These are phyloP conservation scores for Cyberlindnera sargentensis DNA, from an alignment of 805 yeast genomes.

Conservation along the genomic window DNA sequence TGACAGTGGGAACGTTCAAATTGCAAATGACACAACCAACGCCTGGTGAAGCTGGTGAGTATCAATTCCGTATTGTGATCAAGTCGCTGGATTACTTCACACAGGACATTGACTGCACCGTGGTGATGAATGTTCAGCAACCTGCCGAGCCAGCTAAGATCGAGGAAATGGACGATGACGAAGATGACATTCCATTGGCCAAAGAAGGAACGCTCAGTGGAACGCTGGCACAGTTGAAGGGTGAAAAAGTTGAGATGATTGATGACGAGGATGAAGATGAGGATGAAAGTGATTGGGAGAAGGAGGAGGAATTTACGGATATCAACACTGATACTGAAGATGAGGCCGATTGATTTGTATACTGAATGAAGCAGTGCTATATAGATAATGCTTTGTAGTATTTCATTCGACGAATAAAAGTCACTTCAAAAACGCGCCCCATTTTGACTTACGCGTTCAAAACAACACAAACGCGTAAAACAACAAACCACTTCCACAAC, in stretches of 20 bases:
- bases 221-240: constrained; percentile 63
- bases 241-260: constrained; percentile 43
- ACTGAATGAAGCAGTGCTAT: too few species aligned
- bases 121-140: constrained; percentile 61
- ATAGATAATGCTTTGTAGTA: too few species aligned
- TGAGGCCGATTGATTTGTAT: constrained; percentile 31
- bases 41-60: constrained; percentile 63
- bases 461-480: too few species aligned
- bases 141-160: constrained; percentile 33
- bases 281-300: constrained; percentile 39
- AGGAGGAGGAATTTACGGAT: constrained; percentile 39
- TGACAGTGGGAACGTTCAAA: constrained; percentile 65
- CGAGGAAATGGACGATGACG: constrained; percentile 40
- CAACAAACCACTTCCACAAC: too few species aligned
- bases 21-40: constrained; percentile 69
- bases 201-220: constrained; percentile 74
- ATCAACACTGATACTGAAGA: constrained; percentile 61
- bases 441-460: too few species aligned
- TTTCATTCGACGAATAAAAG: too few species aligned
- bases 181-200: constrained; percentile 57
- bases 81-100: constrained; percentile 79
- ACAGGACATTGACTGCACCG: constrained; percentile 64
- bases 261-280: constrained; percentile 34
- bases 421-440: too few species aligned
- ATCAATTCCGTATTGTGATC: constrained; percentile 62